Conservation (phyloP, 805 yeast genomes). For the Candida sphagnicola region DNA sequence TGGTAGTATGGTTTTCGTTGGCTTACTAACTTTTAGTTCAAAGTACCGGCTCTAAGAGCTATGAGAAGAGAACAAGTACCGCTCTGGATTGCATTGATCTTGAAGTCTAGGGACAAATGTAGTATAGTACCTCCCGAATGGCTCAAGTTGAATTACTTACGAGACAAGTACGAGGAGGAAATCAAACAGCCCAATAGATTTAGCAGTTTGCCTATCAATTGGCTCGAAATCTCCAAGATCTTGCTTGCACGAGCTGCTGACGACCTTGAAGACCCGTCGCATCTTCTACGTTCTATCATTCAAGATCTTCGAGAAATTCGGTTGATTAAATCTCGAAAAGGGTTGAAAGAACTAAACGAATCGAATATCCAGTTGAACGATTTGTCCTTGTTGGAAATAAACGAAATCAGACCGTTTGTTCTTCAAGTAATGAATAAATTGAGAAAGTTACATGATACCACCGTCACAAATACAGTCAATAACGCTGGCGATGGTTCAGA, state of each 20-base stretch:
- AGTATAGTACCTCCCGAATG: conserved; percentile 83
- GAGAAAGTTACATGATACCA: conserved; percentile 47
- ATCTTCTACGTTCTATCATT: conserved; percentile 61
- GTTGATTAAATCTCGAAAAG: conserved; percentile 74
- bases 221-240: conserved; percentile 79
- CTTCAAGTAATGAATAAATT: conserved; percentile 77
- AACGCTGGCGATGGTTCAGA: conserved; percentile 14
- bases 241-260: conserved; percentile 69
- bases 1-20: no score
- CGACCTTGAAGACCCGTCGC: conserved; percentile 72
- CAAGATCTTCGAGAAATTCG: conserved; percentile 87
- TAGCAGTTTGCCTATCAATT: conserved; percentile 74
- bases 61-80: conserved; percentile 71
- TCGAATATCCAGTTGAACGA: conserved; percentile 81
- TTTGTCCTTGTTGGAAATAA: conserved; percentile 77
- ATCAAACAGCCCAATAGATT: conserved; percentile 53
- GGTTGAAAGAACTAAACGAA: conserved; percentile 74
- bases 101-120: conserved; percentile 83
- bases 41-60: conserved; percentile 58
- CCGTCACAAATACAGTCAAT: conserved; percentile 9
- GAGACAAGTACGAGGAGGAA: conserved; percentile 64
- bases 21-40: conserved; percentile 32
- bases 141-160: conserved; percentile 57
- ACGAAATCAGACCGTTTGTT: conserved; percentile 82
- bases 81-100: conserved; percentile 79